Percentiles rank a stretch among this genome's conserved stretches.
Conservation (phyloP, 2,329 filamentous ascomycete genomes). For the Calonectria crousiana region DNA sequence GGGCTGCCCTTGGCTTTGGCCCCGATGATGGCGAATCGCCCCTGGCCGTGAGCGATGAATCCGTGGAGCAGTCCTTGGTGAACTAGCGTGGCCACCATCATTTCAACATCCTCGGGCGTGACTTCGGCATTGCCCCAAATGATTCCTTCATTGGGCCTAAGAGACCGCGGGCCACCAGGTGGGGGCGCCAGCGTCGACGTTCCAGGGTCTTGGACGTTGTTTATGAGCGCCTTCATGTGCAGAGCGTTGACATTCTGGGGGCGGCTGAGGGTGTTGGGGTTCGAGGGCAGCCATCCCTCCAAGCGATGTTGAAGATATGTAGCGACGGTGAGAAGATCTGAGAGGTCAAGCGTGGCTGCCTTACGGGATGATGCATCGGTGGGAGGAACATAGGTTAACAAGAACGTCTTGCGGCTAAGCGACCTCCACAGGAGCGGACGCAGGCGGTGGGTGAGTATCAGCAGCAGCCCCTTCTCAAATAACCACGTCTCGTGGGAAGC, state of each 20-base stretch:
- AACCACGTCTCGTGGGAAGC: slow-evolving; percentile 78
- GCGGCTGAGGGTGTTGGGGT: slow-evolving; percentile 47
- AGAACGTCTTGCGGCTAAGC: slow-evolving; percentile 81
- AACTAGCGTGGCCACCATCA: slow-evolving; percentile 80
- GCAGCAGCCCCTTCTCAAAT: slow-evolving; percentile 78
- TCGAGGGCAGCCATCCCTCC: slow-evolving; percentile 66
- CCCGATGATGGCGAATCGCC: slow-evolving; percentile 85
- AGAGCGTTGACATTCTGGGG: slow-evolving; percentile 61
- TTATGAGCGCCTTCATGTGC: slow-evolving; percentile 64
- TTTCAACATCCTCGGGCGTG: slow-evolving; percentile 77
- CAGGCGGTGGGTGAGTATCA: slow-evolving; percentile 81
- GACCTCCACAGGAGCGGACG: slow-evolving; percentile 88
- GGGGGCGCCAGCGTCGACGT: slow-evolving; percentile 61
- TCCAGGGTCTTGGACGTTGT: slow-evolving; percentile 55
- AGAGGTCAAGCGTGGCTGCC: slow-evolving; percentile 81
- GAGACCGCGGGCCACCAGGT: slow-evolving; percentile 58
- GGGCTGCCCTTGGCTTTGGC: slow-evolving; percentile 75
- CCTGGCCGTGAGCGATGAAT: slow-evolving; percentile 82
- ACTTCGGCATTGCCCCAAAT: slow-evolving; percentile 74
- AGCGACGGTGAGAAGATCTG: slow-evolving; percentile 74
- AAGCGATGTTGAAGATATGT: slow-evolving; percentile 73
- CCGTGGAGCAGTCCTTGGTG: slow-evolving; percentile 86
- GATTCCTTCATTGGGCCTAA: slow-evolving; percentile 69
- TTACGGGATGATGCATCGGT: slow-evolving; percentile 65
- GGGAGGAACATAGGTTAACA: slow-evolving; percentile 81